Base-by-base conservation (phyloP, 163 green algal species). In the Chlamydomonas reinhardtii region DNA sequence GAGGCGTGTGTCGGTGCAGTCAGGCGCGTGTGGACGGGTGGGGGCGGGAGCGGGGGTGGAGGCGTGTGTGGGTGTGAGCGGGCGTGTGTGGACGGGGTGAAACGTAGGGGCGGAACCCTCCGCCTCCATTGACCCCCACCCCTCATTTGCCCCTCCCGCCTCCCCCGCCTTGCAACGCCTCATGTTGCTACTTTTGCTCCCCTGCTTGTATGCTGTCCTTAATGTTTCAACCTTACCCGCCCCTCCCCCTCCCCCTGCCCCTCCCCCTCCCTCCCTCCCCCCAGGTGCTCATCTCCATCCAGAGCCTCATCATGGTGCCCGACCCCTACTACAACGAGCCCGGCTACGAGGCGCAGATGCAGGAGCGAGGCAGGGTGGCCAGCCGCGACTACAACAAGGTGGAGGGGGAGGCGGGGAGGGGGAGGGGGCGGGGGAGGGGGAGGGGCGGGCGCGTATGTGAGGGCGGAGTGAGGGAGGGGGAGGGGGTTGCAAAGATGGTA, bases 281-380 rank as follows among this genome's bases (percentile, higher is more conserved):
- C 62, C 95, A 98, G 95, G 94, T 99, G 76, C 92, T 98, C 16
- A 88, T 99, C 71, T 97, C 93, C 76, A 98, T 99, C 78, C 96
- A 98, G 91, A 95, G 91, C 9, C 91, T 99, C 48, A 97, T 99
- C 81, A 92, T 99, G 52, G 94, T 98, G 70, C 84, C 93, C 14
- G 87, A 98, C 76, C 97, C 97, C 16, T 98, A 97, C 91, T 99
- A 95, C 94, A 98, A 98, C 83, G 97, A 99, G 82, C 95, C 97
- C 17, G 94, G 93, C 32, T 97, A 93, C 76, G 95, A 96, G 93
- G 48, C 32, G 16, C 76, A 31, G 19, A 92, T 91, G 76, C 84
- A 93, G 77, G 80, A 85, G 62, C 19, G 73, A 0, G 91, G 92
- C 37, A 59, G 82, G 25, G 11, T 27, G 17, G 35, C 74, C 4